These are phyloP conservation scores for Leishmania turanica DNA, from an alignment of 208 protist species.

Conservation along the genomic window DNA sequence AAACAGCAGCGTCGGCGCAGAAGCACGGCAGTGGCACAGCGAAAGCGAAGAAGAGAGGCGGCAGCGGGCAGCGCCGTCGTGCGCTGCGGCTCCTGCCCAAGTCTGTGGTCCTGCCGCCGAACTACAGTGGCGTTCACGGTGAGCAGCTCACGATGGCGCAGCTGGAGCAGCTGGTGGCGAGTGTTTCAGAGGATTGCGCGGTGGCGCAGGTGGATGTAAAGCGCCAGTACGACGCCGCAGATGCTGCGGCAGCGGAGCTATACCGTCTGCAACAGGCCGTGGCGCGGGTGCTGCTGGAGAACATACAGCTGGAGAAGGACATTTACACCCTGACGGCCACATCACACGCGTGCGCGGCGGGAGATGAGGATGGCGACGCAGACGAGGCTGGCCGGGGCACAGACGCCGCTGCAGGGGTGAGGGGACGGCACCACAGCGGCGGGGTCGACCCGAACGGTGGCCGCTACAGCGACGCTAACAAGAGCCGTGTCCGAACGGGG, in stretches of 20 bases:
- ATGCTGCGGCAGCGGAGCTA: slow-evolving; percentile 34
- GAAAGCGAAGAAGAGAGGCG: not conserved
- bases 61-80: not conserved
- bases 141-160: slow-evolving; percentile 25
- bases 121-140: slow-evolving; percentile 35
- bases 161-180: slow-evolving; percentile 27
- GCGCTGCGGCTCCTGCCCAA: not conserved
- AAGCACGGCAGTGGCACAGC: not conserved
- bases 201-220: slow-evolving; percentile 9
- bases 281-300: slow-evolving; percentile 44
- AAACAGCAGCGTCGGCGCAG: not conserved
- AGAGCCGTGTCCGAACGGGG: not conserved
- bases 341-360: not conserved
- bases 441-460: not conserved
- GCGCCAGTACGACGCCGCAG: slow-evolving; percentile 19
- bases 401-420: not conserved
- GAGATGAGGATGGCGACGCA: not conserved
- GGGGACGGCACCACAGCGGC: not conserved
- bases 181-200: slow-evolving; percentile 10
- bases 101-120: slow-evolving; percentile 26
- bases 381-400: not conserved
- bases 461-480: not conserved
- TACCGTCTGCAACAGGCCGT: slow-evolving; percentile 41
- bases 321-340: slow-evolving; percentile 20
- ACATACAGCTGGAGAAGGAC: slow-evolving; percentile 55